Conservation (phyloP, 148 eudicot species). For the Rhododendron kiyosumense region DNA sequence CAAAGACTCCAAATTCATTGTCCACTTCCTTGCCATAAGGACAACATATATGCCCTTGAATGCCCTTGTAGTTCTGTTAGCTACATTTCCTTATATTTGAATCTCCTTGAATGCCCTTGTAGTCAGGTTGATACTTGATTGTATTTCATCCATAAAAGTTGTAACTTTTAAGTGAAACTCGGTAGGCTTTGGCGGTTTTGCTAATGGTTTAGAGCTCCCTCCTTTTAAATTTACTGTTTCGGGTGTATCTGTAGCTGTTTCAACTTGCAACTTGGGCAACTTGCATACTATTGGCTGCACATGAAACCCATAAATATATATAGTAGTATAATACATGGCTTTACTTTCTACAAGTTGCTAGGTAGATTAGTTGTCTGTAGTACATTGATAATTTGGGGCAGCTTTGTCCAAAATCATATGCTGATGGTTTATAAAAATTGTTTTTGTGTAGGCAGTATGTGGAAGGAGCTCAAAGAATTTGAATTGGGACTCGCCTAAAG, state of each 20-base stretch:
- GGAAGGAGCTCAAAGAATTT: background rate
- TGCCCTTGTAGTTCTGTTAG: background rate
- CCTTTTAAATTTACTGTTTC: background rate
- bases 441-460: background rate
- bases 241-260: background rate
- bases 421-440: background rate
- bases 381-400: background rate
- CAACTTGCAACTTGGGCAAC: background rate
- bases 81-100: no score
- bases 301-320: background rate
- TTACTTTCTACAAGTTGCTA: background rate
- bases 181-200: background rate
- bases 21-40: no score
- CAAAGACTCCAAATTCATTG: no score
- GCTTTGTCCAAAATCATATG: background rate
- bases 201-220: background rate
- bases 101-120: background rate
- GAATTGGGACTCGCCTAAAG: background rate
- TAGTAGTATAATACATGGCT: background rate
- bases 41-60: no score
- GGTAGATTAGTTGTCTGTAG: background rate
- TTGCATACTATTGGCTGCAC: background rate
- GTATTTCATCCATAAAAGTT: background rate
- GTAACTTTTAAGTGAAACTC: background rate
- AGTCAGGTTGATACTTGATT: background rate